These are phyloP conservation scores for Camellia sinensis DNA, from an alignment of 148 eudicot species.

Conservation along the genomic window DNA sequence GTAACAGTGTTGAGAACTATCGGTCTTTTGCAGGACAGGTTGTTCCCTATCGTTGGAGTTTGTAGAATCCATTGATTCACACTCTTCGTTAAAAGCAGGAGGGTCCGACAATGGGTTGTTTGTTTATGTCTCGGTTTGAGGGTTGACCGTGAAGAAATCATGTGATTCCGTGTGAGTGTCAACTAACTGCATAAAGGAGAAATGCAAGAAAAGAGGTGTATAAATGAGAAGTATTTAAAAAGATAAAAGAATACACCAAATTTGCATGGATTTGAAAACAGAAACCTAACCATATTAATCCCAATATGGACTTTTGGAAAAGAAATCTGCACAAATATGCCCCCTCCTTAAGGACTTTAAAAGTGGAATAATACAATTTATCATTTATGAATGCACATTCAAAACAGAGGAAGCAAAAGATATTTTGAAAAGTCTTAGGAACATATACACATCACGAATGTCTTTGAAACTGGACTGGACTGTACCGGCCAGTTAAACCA, in stretches of 20 bases:
- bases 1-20: slow-evolving; percentile 41
- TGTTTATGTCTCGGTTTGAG: slow-evolving; percentile 36
- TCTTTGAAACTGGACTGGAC: too few species aligned
- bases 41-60: slow-evolving; percentile 48
- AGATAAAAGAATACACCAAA: background rate
- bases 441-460: background rate
- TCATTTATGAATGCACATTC: background rate
- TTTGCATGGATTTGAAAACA: background rate
- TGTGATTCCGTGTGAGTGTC: slow-evolving; percentile 51
- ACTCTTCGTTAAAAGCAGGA: slow-evolving; percentile 60
- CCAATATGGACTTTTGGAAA: background rate
- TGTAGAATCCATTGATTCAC: slow-evolving; percentile 75
- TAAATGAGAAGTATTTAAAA: background rate
- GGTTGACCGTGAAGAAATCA: slow-evolving; percentile 48
- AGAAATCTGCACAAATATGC: background rate
- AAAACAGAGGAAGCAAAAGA: background rate
- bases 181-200: slow-evolving; percentile 30
- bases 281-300: background rate
- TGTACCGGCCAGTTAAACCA: too few species aligned
- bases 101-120: slow-evolving; percentile 35
- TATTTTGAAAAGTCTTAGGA: background rate
- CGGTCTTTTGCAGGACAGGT: slow-evolving; percentile 27
- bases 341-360: background rate
- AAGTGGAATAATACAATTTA: background rate
- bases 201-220: background rate